phyloP scores from a whole-genome alignment of 306 rosid species.

The Pueraria montana region DNA sequence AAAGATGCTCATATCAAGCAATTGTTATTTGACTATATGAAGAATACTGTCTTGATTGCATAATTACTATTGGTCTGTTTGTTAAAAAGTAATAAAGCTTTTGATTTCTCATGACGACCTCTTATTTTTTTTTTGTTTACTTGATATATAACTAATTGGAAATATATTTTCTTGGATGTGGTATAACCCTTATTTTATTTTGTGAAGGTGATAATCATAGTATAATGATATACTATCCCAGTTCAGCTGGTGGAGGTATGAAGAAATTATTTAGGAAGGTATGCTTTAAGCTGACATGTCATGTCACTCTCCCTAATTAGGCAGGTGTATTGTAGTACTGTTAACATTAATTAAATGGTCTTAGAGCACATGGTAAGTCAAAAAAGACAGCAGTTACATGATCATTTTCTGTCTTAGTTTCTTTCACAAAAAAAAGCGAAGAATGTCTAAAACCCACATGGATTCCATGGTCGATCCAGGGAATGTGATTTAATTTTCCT shows the following conservation, averaged over 20 bases:
- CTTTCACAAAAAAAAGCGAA: background rate
- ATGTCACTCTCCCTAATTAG: conserved; percentile 21
- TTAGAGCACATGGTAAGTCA: background rate
- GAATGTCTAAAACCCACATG: background rate
- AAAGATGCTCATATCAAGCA: conserved; percentile 10
- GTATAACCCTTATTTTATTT: conserved; percentile 50
- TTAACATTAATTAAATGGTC: conserved; percentile 31
- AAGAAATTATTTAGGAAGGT: conserved; percentile 98
- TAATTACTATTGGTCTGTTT: conserved; percentile 12
- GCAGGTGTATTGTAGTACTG: conserved; percentile 33
- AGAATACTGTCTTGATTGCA: conserved; percentile 18
- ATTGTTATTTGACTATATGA: conserved; percentile 12
- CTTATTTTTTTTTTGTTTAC: background rate
- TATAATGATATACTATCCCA: conserved; percentile 97
- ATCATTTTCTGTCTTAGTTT: background rate
- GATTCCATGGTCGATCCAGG: background rate
- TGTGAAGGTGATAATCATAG: conserved; percentile 91
- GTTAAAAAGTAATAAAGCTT: conserved; percentile 31
- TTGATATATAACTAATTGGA: conserved; percentile 38
- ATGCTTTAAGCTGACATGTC: conserved; percentile 38
- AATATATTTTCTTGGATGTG: conserved; percentile 46
- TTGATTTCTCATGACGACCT: conserved; percentile 27
- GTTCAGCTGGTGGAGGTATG: conserved; percentile 99
- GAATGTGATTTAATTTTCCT: background rate
- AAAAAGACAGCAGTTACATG: background rate